Base-by-base conservation (phyloP, 1,139 yeast genomes). In the Candida tetrigidarum region DNA sequence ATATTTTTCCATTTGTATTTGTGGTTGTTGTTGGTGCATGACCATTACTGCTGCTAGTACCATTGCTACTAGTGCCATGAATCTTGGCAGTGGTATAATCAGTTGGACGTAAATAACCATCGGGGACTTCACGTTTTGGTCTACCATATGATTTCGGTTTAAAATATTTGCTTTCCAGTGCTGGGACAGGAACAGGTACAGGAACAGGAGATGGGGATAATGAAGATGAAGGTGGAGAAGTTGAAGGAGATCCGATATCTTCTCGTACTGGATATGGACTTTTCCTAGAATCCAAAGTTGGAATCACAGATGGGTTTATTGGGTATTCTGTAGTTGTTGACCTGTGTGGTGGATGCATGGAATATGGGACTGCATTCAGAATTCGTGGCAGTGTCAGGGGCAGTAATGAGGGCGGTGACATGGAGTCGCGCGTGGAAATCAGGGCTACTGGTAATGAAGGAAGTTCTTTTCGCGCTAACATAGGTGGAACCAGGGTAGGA, bases 81-180 rank as follows among this genome's bases (percentile, higher is more conserved):
- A 34, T 34, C 34, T 19, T 25, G 1, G 46, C 38, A n/a, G 40
- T 29, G 3, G 41, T 34, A 11, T 39, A 28, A 36, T 38, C 33
- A 25, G 29, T 33, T 7, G 41, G 45, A 10, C 34, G 45, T 12
- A 32, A 15, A 19, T 36, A 40, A 9, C 47, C 49, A 18, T 44
- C 45, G 5, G 49, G 49, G 2, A 38, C 35, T 35, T 41, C 42
- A 15, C 30, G 32, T 22, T 41, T 40, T 14, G 46, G 38, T 22
- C 40, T 32, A 8, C 28, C 33, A 27, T 38, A 38, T 16, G 34
- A 32, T 14, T 32, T 28, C 15, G 41, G 37, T 26, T 10, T 15
- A 2, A 37, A 37, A 19, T 33, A 33, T 23, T 22, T 22, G 15
- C 27, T 34, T 14, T 23, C 37, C 9, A 19, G 16, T 8, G 14